phyloP scores from a whole-genome alignment of 768 basidiomycete species.

The Tricholoma furcatifolium region DNA sequence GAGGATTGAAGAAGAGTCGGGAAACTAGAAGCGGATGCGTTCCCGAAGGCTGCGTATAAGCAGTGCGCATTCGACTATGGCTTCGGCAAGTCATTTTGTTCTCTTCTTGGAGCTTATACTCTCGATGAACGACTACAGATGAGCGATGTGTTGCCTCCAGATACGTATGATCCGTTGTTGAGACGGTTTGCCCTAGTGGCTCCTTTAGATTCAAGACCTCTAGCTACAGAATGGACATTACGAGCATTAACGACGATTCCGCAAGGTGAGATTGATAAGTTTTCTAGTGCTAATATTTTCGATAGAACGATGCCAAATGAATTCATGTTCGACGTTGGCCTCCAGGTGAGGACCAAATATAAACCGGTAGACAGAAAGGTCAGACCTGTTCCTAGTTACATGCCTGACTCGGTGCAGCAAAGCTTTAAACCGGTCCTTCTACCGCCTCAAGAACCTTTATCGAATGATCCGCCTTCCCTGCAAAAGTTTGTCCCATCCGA shows the following conservation, averaged over 20 bases:
- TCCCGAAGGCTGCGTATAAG: slow-evolving; percentile 1
- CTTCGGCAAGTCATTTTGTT: slow-evolving; percentile 11
- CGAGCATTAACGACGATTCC: slow-evolving; percentile 3
- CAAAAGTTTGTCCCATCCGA: slow-evolving; percentile 7
- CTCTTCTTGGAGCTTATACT: background rate
- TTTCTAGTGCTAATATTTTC: too few relatives aligned
- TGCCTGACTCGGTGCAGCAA: slow-evolving; percentile 20
- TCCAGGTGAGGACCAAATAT: slow-evolving; percentile 12
- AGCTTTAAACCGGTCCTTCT: slow-evolving; percentile 18
- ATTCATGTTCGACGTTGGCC: background rate
- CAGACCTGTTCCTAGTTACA: slow-evolving; percentile 21
- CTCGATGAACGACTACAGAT: background rate
- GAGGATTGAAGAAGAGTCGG: slow-evolving; percentile 2
- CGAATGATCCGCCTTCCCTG: slow-evolving; percentile 1
- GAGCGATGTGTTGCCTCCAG: slow-evolving; percentile 9
- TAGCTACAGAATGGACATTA: slow-evolving; percentile 9
- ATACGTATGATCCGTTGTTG: slow-evolving; percentile 12
- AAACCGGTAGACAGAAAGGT: slow-evolving; percentile 26
- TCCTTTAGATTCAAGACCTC: background rate
- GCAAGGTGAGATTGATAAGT: too few relatives aligned
- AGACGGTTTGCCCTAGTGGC: background rate
- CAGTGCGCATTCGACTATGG: slow-evolving; percentile 10
- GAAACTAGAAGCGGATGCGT: slow-evolving; percentile 12
- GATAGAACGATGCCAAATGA: background rate
- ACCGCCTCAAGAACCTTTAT: slow-evolving; percentile 3